Percentiles rank a stretch among this genome's conserved stretches.
Evolutionary conservation across 169 alveolate species (phyloP).

Genomic region (Theileria parva): DNA sequence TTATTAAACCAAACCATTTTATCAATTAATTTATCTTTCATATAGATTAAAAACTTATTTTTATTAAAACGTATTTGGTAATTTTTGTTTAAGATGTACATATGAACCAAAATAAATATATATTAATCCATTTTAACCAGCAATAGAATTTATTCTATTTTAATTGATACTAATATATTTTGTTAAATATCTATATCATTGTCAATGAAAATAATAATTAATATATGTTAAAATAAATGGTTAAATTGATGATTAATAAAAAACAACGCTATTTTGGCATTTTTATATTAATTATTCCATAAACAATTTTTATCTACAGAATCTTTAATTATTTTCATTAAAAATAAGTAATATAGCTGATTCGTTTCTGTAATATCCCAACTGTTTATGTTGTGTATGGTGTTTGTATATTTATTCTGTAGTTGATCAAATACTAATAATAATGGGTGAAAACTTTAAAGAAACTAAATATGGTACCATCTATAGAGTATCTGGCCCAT

Average conservation of each 20-base stretch:
- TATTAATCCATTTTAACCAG: background rate
- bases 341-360: background rate
- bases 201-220: too few species aligned
- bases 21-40: background rate
- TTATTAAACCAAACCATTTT: too few species aligned
- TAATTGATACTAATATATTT: too few species aligned
- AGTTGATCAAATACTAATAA: background rate
- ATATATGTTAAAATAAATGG: background rate
- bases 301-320: too few species aligned
- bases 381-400: slow-evolving; percentile 7
- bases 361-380: background rate
- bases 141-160: too few species aligned
- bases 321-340: background rate
- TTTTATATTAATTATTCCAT: too few species aligned
- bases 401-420: background rate
- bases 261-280: background rate
- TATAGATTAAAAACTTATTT: too few species aligned
- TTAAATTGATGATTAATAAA: background rate
- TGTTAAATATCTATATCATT: too few species aligned
- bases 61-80: too few species aligned
- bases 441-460: background rate
- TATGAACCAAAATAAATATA: background rate
- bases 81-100: too few species aligned
- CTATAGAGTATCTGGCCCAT: slow-evolving; percentile 93
- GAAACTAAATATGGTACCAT: slow-evolving; percentile 81